A percentile compares a stretch with the other conserved stretches of the same genome.
Conservation (phyloP, 306 rosid genomes). For the Cucumis sativus region DNA sequence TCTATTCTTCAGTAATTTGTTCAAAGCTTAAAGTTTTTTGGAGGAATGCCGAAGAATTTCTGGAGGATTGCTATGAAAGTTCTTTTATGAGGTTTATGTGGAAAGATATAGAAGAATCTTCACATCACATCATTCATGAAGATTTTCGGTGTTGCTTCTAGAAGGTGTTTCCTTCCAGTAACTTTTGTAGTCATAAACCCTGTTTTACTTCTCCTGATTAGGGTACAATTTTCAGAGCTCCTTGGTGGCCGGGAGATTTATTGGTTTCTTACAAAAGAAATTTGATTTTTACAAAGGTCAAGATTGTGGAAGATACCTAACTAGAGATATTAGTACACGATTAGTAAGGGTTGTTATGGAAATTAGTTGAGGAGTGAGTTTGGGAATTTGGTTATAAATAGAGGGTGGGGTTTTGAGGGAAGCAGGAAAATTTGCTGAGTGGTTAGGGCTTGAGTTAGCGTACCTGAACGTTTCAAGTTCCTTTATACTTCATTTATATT, state of each 20-base stretch:
- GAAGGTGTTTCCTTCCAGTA: not conserved
- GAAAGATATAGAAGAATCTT: not conserved
- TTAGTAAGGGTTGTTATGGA: too few species aligned
- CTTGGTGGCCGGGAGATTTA: not conserved
- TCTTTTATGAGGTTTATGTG: not conserved
- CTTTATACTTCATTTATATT: too few species aligned
- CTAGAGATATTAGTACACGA: too few species aligned
- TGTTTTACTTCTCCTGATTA: not conserved
- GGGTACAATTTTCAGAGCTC: not conserved
- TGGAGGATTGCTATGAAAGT: not conserved
- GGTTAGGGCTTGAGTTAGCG: too few species aligned
- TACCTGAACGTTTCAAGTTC: too few species aligned
- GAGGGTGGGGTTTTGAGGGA: too few species aligned
- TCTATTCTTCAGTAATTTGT: not conserved
- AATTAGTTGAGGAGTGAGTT: too few species aligned
- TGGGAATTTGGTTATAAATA: too few species aligned
- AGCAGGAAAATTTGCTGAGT: too few species aligned
- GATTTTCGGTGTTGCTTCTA: not conserved
- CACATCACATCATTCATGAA: not conserved
- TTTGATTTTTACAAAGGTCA: not conserved
- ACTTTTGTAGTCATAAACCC: not conserved
- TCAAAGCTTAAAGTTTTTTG: not conserved
- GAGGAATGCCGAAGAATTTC: not conserved
- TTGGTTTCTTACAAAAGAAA: not conserved
- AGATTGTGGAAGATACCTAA: not conserved